Base-by-base conservation (phyloP, 495 filamentous ascomycete species). In the Xylaria scruposa region DNA sequence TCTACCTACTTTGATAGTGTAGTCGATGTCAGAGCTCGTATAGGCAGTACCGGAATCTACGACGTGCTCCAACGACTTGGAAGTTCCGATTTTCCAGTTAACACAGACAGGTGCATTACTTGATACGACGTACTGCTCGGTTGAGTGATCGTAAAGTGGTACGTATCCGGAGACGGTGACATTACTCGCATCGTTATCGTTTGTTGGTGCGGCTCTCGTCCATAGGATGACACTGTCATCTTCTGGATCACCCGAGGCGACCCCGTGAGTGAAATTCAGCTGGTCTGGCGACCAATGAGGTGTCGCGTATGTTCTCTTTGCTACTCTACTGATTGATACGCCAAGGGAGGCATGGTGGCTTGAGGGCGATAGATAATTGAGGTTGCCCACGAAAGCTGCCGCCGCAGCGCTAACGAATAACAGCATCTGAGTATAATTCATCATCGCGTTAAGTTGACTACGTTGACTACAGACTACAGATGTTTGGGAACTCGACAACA, bases 171-270 rank as follows among this genome's bases (percentile, higher is more conserved):
- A 81, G 15, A 88, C 86, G 9, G 88, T 88, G 24, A 83, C 78
- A 73, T 90, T 89, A 64, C 83, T 85, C 56, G 79, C 68, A 67
- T 88, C 86, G 65, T 89, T 85, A 42, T 84, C 86, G 46, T 68
- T 72, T 29, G 80, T 78, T 13, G 89, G 90, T 1, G 88, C 84
- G 40, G 85, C 79, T 29, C 90, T 83, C 8, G 90, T 91, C 90
- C 90, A 91, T 1, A 92, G 83, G 70, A 92, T 91, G 10, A 91
- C 86, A 33, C 86, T 89, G 73, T 86, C 76, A 8, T 88, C 80
- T 60, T 88, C 90, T 4, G 90, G 90, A 72, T 92, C 90, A 33
- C 90, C 90, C 38, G 87, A 89, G 46, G 90, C 89, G 44, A 91
- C 81, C 60, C 89, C 85, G 75, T 90, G 89, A 33, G 88, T 90